Conservation (phyloP, 1,284 basidiomycete genomes). For the Takashimella tepidaria region DNA sequence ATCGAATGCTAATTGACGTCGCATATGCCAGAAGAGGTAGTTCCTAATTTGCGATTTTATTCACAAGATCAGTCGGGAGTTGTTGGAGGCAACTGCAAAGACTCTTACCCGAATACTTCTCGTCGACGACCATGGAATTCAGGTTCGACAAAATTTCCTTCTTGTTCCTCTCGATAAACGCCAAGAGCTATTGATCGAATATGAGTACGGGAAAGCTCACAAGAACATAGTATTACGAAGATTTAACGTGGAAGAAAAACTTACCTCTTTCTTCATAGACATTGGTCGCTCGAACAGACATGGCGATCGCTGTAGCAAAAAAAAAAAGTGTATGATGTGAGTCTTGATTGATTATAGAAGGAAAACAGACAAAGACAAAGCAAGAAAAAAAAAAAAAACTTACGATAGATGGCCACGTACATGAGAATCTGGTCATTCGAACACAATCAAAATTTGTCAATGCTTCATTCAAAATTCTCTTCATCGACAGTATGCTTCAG, state of each 20-base stretch:
- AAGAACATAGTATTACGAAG: slow-evolving; percentile 52
- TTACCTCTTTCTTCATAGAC: slow-evolving; percentile 90
- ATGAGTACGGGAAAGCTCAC: too few species aligned
- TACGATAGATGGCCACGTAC: slow-evolving; percentile 50
- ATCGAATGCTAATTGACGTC: slow-evolving; percentile 83
- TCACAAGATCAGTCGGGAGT: too few species aligned
- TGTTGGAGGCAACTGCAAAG: too few species aligned
- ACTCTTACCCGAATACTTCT: slow-evolving; percentile 26
- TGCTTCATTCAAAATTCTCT: too few species aligned
- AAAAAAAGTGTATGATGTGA: background rate
- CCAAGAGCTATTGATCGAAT: slow-evolving; percentile 29
- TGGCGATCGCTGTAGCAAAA: slow-evolving; percentile 49
- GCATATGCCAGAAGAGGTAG: slow-evolving; percentile 53
- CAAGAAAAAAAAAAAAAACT: background rate
- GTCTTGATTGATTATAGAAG: too few species aligned
- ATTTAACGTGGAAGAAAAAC: slow-evolving; percentile 61
- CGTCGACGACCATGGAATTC: slow-evolving; percentile 41
- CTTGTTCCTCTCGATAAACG: slow-evolving; percentile 41
- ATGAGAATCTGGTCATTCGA: slow-evolving; percentile 79
- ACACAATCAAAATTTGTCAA: too few species aligned
- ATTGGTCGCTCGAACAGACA: slow-evolving; percentile 91
- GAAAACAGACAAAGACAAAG: background rate
- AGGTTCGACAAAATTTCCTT: slow-evolving; percentile 14
- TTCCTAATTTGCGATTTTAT: too few species aligned
- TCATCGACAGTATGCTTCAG: too few species aligned